Conservation (phyloP, 768 basidiomycete genomes). For the Amylocystis lapponica region DNA sequence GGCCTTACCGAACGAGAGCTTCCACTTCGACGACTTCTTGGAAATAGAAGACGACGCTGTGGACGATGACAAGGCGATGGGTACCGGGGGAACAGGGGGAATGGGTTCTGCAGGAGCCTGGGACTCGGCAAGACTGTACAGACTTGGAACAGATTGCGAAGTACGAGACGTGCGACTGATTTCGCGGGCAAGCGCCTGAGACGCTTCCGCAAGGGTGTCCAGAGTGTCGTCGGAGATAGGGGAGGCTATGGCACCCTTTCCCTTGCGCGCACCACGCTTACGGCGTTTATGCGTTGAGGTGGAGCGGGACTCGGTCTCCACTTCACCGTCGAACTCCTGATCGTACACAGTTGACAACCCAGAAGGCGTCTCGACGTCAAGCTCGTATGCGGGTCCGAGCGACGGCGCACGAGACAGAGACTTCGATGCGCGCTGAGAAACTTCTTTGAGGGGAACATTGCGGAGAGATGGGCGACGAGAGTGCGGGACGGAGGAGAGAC, state of each 20-base stretch:
- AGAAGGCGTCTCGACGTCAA: slow-evolving; percentile 11
- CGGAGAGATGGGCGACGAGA: slow-evolving; percentile 72
- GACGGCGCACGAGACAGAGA: slow-evolving; percentile 61
- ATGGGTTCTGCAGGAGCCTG: slow-evolving; percentile 18
- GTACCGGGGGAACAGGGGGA: neutral
- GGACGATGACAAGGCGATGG: slow-evolving; percentile 11
- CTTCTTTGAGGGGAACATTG: slow-evolving; percentile 43
- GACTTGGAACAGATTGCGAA: slow-evolving; percentile 7
- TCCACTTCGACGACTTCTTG: slow-evolving; percentile 88
- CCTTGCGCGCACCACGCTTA: slow-evolving; percentile 82
- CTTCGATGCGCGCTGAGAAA: slow-evolving; percentile 44
- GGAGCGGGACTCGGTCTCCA: slow-evolving; percentile 44
- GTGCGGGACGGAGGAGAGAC: slow-evolving; percentile 54
- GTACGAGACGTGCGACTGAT: slow-evolving; percentile 52
- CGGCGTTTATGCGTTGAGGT: slow-evolving; percentile 73
- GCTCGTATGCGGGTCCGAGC: slow-evolving; percentile 31
- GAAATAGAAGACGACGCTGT: slow-evolving; percentile 38
- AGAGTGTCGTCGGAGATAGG: slow-evolving; percentile 48
- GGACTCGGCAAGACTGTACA: slow-evolving; percentile 2
- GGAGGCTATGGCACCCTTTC: slow-evolving; percentile 51
- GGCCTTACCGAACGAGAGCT: slow-evolving; percentile 66
- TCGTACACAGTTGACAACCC: slow-evolving; percentile 19
- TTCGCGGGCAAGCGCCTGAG: slow-evolving; percentile 79
- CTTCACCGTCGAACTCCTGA: slow-evolving; percentile 27
- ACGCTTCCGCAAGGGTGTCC: slow-evolving; percentile 69